Conservation (phyloP, 2,329 filamentous ascomycete genomes). For the Pseudogymnoascus sp. region DNA sequence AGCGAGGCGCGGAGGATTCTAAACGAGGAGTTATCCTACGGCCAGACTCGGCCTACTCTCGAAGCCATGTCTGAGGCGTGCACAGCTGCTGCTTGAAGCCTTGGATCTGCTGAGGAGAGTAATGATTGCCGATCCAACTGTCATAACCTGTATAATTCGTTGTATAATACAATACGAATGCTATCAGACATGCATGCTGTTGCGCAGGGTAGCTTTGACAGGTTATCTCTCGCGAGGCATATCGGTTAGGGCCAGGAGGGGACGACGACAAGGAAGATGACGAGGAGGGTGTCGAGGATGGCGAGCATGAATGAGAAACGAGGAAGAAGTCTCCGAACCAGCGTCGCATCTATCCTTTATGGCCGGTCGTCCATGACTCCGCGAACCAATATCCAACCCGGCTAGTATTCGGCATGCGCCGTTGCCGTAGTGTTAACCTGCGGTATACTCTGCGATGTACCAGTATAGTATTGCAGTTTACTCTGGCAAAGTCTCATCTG, state of each 20-base stretch:
- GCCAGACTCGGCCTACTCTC: not conserved
- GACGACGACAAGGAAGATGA: not conserved
- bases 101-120: not conserved
- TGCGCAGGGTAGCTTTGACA: not conserved
- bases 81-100: not conserved
- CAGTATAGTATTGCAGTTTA: not conserved
- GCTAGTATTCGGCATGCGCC: not conserved
- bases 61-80: not conserved
- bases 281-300: not conserved
- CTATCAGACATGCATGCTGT: not conserved
- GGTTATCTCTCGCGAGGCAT: not conserved
- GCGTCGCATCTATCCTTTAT: not conserved
- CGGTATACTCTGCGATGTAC: not conserved
- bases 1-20: not conserved
- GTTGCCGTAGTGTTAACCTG: not conserved
- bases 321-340: not conserved
- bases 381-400: not conserved
- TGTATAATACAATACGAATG: not conserved
- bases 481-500: not conserved
- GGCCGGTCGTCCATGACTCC: not conserved
- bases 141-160: not conserved
- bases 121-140: slow-evolving; percentile 2
- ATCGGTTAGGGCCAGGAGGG: not conserved
- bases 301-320: not conserved
- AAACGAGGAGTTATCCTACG: not conserved